Conservation (phyloP, 2,329 filamentous ascomycete genomes). For the Paecilomyces dactylethromorphus region DNA sequence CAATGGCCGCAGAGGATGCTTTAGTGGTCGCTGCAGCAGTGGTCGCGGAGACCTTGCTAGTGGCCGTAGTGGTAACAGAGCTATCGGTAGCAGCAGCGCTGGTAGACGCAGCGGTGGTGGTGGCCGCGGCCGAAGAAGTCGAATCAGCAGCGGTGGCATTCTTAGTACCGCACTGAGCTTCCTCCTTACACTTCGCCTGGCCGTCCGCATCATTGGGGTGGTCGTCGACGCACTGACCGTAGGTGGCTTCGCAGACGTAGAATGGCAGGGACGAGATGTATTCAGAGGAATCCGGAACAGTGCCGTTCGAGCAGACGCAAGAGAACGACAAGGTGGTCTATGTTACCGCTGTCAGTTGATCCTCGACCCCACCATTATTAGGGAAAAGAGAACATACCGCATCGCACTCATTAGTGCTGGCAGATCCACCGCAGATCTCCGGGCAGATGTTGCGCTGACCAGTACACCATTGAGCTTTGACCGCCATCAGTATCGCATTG, state of each 20-base stretch:
- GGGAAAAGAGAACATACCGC: slow-evolving; percentile 39
- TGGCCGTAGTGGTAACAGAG: slow-evolving; percentile 8
- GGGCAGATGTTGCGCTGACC: slow-evolving; percentile 56
- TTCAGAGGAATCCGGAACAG: slow-evolving; percentile 47
- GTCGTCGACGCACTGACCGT: slow-evolving; percentile 40
- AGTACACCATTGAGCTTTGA: slow-evolving; percentile 49
- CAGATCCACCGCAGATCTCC: slow-evolving; percentile 49
- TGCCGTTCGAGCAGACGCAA: slow-evolving; percentile 54
- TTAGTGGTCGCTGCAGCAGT: slow-evolving; percentile 27
- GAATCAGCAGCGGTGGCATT: slow-evolving; percentile 29
- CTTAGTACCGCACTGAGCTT: slow-evolving; percentile 47
- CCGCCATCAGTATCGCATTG: not conserved
- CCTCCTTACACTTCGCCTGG: slow-evolving; percentile 43
- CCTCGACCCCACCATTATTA: not conserved
- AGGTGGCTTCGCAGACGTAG: slow-evolving; percentile 53
- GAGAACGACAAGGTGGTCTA: slow-evolving; percentile 47
- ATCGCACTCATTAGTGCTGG: slow-evolving; percentile 50
- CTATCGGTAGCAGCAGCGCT: no score
- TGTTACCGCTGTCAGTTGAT: slow-evolving; percentile 1
- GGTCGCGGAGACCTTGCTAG: slow-evolving; percentile 17
- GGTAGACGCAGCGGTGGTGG: no score
- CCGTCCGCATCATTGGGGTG: slow-evolving; percentile 41
- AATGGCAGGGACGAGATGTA: slow-evolving; percentile 55
- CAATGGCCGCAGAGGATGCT: slow-evolving; percentile 38
- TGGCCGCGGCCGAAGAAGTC: slow-evolving; percentile 17